phyloP scores from a whole-genome alignment of 1,139 yeast species.

The Torulaspora globosa region DNA sequence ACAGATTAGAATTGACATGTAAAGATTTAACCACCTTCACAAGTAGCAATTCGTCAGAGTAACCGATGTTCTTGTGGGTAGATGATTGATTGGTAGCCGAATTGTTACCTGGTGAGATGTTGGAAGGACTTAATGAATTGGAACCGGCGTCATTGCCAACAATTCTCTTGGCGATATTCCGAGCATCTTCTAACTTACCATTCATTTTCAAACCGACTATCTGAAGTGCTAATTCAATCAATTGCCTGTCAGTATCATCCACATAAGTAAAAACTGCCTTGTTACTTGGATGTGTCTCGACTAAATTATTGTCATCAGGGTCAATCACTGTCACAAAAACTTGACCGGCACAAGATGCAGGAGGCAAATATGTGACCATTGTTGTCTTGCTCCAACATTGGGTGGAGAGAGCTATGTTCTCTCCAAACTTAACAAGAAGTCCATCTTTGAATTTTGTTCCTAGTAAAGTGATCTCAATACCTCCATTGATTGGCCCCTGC shows the following conservation, averaged over 20 bases:
- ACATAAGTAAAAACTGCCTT: conserved; percentile 69
- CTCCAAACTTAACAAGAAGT: conserved; percentile 78
- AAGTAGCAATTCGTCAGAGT: conserved; percentile 53
- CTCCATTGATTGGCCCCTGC: conserved; percentile 93
- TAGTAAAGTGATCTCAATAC: conserved; percentile 84
- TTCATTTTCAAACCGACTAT: conserved; percentile 94
- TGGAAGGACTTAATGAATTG: conserved; percentile 17
- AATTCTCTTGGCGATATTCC: conserved; percentile 81
- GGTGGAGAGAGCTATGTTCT: conserved; percentile 75
- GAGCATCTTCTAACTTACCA: conserved; percentile 88
- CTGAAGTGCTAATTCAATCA: conserved; percentile 87
- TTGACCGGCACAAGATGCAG: conserved; percentile 83
- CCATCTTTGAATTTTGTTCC: conserved; percentile 87
- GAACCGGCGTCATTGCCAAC: conserved; percentile 51
- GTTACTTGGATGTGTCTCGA: conserved; percentile 14
- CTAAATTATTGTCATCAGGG: conserved; percentile 9
- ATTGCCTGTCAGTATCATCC: conserved; percentile 88
- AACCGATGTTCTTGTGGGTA: conserved; percentile 5
- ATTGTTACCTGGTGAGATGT: conserved; percentile 16
- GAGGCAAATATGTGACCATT: conserved; percentile 88
- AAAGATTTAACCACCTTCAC: conserved; percentile 58
- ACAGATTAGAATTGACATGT: conserved; percentile 59
- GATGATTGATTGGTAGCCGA: conserved; percentile 10
- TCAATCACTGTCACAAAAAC: conserved; percentile 80
- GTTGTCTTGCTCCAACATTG: conserved; percentile 97